A percentile compares a stretch with the other conserved stretches of the same genome.
phyloP scores from a whole-genome alignment of 768 basidiomycete species.

The Lactarius akahatsu region DNA sequence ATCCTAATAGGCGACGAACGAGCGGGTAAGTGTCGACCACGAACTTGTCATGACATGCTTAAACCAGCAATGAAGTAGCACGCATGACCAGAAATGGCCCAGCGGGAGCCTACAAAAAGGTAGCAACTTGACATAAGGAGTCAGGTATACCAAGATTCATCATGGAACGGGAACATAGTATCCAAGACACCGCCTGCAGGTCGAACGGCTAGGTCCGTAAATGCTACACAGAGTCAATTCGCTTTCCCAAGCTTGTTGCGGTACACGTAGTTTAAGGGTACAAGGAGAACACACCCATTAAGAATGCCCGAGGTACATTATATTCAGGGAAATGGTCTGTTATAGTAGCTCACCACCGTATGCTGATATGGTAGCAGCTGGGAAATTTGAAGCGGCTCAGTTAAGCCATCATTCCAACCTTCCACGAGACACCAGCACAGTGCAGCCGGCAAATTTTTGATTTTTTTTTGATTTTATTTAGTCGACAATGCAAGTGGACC shows the following conservation, averaged over 20 bases:
- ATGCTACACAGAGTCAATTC: constrained; percentile 18
- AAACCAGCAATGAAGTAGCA: constrained; percentile 45
- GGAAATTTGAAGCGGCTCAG: constrained; percentile 20
- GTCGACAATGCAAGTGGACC: neutral
- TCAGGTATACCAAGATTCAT: constrained; percentile 27
- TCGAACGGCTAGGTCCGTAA: neutral
- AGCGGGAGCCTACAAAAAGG: constrained; percentile 42
- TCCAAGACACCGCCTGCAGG: constrained; percentile 6
- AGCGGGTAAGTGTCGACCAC: neutral
- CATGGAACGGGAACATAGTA: neutral
- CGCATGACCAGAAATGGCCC: constrained; percentile 48
- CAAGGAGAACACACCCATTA: constrained; percentile 43
- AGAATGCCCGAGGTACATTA: constrained; percentile 40
- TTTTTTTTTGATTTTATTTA: too few species aligned
- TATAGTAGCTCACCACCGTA: constrained; percentile 18
- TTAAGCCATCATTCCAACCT: constrained; percentile 23
- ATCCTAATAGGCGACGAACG: neutral
- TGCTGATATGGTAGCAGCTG: constrained; percentile 20
- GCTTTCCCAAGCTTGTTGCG: constrained; percentile 48
- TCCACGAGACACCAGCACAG: constrained; percentile 18
- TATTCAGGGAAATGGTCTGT: neutral
- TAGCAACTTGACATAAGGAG: constrained; percentile 35
- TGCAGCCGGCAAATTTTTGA: neutral
- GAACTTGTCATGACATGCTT: constrained; percentile 46
- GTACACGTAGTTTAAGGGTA: constrained; percentile 36